phyloP scores from a whole-genome alignment of 345 rosid species.

The Populus tremula region DNA sequence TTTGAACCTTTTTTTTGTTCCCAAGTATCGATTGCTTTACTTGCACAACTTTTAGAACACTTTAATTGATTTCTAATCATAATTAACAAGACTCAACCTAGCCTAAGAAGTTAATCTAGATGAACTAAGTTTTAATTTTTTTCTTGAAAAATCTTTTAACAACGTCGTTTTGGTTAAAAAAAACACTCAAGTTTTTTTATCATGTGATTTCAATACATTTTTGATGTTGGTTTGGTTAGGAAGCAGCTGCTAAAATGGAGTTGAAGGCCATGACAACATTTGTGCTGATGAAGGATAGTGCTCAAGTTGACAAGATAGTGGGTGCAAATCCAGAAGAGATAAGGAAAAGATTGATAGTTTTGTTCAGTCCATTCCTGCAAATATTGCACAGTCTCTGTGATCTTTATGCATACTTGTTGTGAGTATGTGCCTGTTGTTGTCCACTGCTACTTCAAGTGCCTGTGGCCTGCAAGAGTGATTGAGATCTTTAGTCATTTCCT shows the following conservation, averaged over 20 bases:
- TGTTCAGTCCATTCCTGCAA: constrained; percentile 46
- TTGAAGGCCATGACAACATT: constrained; percentile 97
- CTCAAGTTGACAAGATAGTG: constrained; percentile 60
- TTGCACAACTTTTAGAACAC: neutral
- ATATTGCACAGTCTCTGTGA: constrained; percentile 23
- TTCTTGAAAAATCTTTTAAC: too few species aligned
- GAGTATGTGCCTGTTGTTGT: constrained; percentile 1
- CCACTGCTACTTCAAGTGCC: too few species aligned
- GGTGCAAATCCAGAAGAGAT: constrained; percentile 93
- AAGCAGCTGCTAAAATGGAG: constrained; percentile 62
- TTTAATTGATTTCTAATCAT: neutral
- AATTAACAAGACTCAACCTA: too few species aligned
- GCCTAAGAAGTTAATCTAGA: too few species aligned
- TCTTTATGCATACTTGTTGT: neutral
- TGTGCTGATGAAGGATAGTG: constrained; percentile 64
- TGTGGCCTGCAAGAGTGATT: too few species aligned
- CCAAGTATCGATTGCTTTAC: neutral
- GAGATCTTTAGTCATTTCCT: too few species aligned
- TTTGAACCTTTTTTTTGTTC: neutral
- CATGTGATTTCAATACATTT: neutral
- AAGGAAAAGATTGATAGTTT: constrained; percentile 67
- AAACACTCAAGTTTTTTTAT: neutral
- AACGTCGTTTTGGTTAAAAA: too few species aligned
- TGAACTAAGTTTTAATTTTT: too few species aligned
- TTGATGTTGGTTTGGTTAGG: constrained; percentile 41